Evolutionary conservation across 345 rosid genomes (phyloP), one percentile per base, ranked within the genome.

Genomic region (Bruguiera sexangula): DNA sequence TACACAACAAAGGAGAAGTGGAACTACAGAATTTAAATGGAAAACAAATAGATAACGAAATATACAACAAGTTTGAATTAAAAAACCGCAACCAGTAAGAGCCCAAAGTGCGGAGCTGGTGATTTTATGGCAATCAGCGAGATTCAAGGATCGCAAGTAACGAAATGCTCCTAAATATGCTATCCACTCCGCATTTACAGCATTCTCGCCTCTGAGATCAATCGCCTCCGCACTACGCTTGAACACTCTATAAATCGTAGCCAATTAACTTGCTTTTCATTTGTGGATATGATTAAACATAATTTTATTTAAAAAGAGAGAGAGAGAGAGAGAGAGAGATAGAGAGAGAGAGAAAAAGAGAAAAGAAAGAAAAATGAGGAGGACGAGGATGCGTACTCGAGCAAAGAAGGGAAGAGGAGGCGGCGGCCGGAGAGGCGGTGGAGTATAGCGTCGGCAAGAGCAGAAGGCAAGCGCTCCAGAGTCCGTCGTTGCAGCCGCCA

Each of bases 181-280:
- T 87, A 86, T 82, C 99, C 99, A 95, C 79, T 95, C 99, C 0
- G 85, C 96, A 72, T 95, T 92, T 59, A 95, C 85, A 46, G 77
- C 76, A 75, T 67, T 83, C 75, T 92, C 88, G 30, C 92, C 88
- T 63, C 83, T 76, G 5, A 94, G 82, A 80, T 91, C 89, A 52
- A 89, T 75, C 19, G 71, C 87, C 83, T 89, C 99, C 19, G 75
- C 95, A 18, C 78, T 84, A 65, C 75, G 60, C 72, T 95, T 95
- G 84, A 95, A 95, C 50, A 81, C 81, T 78, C 98, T 91, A 85
- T 73, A 68, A 13, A 18, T 19, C 50, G 50, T 19, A 39, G 29
- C 63, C 66, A 71, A 63, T 46, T 13, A 43, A 43, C 19, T 65
- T 60, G 15, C 13, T 7, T 9, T 34, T 34, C 24, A 37, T 9